Evolutionary conservation across 140 eudicot species (phyloP), one percentile per base, ranked within the genome.

Genomic region (Flaveria floridana): DNA sequence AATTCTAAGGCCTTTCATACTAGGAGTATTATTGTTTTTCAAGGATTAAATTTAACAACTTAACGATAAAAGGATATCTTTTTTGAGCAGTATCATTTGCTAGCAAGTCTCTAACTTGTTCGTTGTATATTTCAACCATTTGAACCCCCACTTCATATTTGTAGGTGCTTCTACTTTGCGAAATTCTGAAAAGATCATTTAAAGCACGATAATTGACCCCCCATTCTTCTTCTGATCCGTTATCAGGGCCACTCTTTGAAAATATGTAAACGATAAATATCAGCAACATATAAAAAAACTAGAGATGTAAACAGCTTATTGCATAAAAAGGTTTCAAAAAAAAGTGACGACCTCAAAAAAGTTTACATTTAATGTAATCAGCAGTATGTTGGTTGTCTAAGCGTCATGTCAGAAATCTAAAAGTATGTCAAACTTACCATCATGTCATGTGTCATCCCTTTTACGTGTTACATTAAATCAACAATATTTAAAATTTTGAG

Each of bases 41-140:
- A 7, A 44, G 34, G 9, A 16, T 61, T 28, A 28, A 15, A 64
- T 12, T 62, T 9, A 62, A 62, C 48, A 11, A 64, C 1, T 19
- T 64, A 39, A 10, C 50, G 15, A 70, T 64, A 57, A 46, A 86
- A 95, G 99, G 99, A 95, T 95, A 95, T 95, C 76, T 91, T 65
- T 95, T 95, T 47, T 81, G 90, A 69, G 88, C 48, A 28, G 83
- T 78, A 81, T 83, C 88, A 53, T 25, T 80, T 73, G 88, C 79
- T 34, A 91, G 89, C 81, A 95, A 81, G 82, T 95, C 99, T 72
- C 96, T 88, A 41, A 95, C 95, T 85, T 91, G 97, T 72, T 95
- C 99, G n/a, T 91, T 91, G 71, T 95, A 95, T 37, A 95, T 91
- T 84, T 95, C 99, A 58, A 95, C 84, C 96, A 95, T 91, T 74